Base-by-base conservation (phyloP, 768 basidiomycete species). In the Calocybe cyanea region DNA sequence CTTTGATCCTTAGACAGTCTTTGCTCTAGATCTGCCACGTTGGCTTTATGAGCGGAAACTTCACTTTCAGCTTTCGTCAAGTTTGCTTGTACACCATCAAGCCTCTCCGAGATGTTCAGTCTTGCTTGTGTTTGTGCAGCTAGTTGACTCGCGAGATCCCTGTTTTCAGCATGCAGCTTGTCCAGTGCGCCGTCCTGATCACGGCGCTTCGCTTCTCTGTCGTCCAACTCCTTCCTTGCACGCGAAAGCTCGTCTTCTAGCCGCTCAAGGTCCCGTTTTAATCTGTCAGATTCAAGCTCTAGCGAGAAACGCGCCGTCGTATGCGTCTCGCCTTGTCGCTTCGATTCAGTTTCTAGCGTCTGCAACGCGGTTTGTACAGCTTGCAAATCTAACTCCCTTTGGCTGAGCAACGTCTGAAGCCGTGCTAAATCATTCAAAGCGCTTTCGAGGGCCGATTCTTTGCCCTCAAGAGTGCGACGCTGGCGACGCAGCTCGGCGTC, bases 91-190 rank as follows among this genome's bases (percentile, higher is more conserved):
- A 79, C 72, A 0, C 57, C 55, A 56, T 96, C 93, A n/a, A 96
- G 71, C 75, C 92, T 95, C 67, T 97, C 95, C 1, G 86, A 78
- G 3, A 92, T 62, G 54, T 93, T 89, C 42, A 98, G 68, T 45
- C 88, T 70, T 11, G 91, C 85, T 62, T 97, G 95, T 0, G 88
- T 89, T 63, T 93, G 90, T 8, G 84, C 73, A 0, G 92, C 85
- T 1, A 96, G 70, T 58, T 90, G 85, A 1, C 76, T 75, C 3
- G 85, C 76, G 17, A 97, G 71, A 49, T 94, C 92, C 28, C 88
- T 75, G 48, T 87, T 87, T 62, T 91, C 88, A 2, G 80, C 76
- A 53, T 91, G 80, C 48, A 96, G 61, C 44, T 75, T 81, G 60
- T 92, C 91, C 34, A 93, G 67, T 17, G 76, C 73, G 18, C 78